Percentiles rank a stretch among this genome's conserved stretches.
phyloP scores from a whole-genome alignment of 768 basidiomycete species.

The Amylocystis lapponica region DNA sequence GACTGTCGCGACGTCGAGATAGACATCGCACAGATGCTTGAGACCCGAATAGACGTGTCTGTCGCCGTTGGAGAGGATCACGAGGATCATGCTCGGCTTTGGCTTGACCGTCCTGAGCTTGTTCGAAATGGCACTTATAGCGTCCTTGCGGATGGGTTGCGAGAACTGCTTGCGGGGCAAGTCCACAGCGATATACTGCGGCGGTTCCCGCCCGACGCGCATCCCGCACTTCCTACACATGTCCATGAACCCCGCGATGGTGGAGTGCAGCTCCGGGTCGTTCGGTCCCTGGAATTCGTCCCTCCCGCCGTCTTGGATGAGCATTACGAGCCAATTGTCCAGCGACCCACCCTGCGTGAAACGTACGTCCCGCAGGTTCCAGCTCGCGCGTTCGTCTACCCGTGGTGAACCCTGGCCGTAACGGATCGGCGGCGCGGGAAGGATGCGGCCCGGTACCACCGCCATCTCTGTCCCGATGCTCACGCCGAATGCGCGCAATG shows the following conservation, averaged over 20 bases:
- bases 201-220: conserved; percentile 34
- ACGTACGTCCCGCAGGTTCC: conserved; percentile 52
- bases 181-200: conserved; percentile 32
- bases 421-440: conserved; percentile 36
- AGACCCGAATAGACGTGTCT: conserved; percentile 45
- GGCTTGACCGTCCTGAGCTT: conserved; percentile 32
- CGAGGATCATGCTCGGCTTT: conserved; percentile 40
- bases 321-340: conserved; percentile 60
- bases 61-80: conserved; percentile 43
- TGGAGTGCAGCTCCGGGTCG: conserved; percentile 47
- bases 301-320: conserved; percentile 57
- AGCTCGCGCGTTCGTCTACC: conserved; percentile 43
- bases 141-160: conserved; percentile 49
- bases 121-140: conserved; percentile 41
- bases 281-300: conserved; percentile 51
- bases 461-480: conserved; percentile 44
- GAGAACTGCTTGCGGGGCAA: conserved; percentile 46
- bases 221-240: conserved; percentile 69
- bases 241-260: conserved; percentile 46
- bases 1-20: conserved; percentile 50
- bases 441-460: conserved; percentile 49
- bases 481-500: conserved; percentile 40
- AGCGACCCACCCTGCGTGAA: conserved; percentile 55
- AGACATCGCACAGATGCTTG: conserved; percentile 48
- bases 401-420: conserved; percentile 29